phyloP scores from a whole-genome alignment of 2,329 filamentous ascomycete genomes.

The Phoma sp. region DNA sequence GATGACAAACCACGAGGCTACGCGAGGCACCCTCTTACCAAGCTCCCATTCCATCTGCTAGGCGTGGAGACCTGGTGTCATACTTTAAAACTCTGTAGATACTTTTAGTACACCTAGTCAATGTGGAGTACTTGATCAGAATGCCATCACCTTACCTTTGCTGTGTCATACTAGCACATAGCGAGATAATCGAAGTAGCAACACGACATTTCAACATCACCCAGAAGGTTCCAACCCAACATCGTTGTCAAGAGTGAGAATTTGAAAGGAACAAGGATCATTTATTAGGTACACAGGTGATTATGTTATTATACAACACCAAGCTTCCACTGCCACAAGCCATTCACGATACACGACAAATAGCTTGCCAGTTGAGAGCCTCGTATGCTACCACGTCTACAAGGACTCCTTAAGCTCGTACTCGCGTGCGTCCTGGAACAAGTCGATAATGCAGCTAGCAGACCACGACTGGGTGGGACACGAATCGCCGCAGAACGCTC shows the following conservation, averaged over 20 bases:
- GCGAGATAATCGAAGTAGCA: too few species aligned
- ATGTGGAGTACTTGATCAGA: too few species aligned
- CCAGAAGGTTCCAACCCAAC: neutral
- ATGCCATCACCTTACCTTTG: too few species aligned
- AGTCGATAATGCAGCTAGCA: conserved; percentile 88
- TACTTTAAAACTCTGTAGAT: too few species aligned
- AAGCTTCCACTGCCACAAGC: too few species aligned
- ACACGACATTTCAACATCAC: too few species aligned
- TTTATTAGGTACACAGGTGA: conserved; percentile 2
- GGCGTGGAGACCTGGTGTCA: conserved; percentile 10
- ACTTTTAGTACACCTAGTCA: too few species aligned
- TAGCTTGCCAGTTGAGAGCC: too few species aligned
- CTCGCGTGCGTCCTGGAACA: conserved; percentile 83
- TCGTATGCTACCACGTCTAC: neutral
- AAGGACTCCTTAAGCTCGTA: conserved; percentile 34
- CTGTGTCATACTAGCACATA: too few species aligned
- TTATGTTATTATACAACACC: neutral
- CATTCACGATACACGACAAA: too few species aligned
- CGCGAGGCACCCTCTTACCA: neutral
- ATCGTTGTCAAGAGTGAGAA: too few species aligned
- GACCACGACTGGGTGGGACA: conserved; percentile 98
- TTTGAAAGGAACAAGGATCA: neutral
- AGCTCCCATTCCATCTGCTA: conserved; percentile 11
- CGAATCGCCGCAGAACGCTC: conserved; percentile 85
- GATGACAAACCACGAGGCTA: conserved; percentile 11